Evolutionary conservation across 1,284 basidiomycete species (phyloP).

Genomic region (Porogramme epimiltina): DNA sequence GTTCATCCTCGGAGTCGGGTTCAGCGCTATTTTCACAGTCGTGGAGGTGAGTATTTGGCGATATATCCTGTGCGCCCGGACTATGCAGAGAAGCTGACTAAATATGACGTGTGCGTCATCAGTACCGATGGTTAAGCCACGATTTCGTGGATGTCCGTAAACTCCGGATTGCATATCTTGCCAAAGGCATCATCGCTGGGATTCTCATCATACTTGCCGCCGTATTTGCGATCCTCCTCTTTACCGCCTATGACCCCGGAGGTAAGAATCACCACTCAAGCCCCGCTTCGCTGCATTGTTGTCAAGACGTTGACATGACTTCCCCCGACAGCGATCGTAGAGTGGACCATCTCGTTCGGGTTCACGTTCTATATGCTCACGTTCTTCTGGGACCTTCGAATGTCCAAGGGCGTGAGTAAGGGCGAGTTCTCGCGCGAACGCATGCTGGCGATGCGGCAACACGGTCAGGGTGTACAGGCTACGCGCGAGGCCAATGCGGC

Average conservation of each 20-base stretch:
- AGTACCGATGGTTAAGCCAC: constrained; percentile 68
- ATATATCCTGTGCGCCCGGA: neutral
- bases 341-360: constrained; percentile 73
- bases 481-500: constrained; percentile 11
- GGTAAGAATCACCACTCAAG: constrained; percentile 38
- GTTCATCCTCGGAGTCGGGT: constrained; percentile 56
- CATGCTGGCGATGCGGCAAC: constrained; percentile 13
- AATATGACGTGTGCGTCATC: too few relatives aligned
- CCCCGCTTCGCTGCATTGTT: too few relatives aligned
- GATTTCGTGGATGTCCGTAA: constrained; percentile 49
- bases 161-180: constrained; percentile 57
- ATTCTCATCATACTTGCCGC: constrained; percentile 62
- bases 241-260: constrained; percentile 46
- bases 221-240: constrained; percentile 59
- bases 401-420: constrained; percentile 18
- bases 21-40: constrained; percentile 73
- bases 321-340: constrained; percentile 50
- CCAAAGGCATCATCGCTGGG: constrained; percentile 60
- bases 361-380: constrained; percentile 46
- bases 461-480: constrained; percentile 5
- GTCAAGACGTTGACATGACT: too few relatives aligned
- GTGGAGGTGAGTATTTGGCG: constrained; percentile 49
- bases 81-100: neutral
- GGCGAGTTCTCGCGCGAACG: constrained; percentile 18
- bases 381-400: constrained; percentile 23